Percentiles rank a stretch among this genome's conserved stretches.
These are phyloP conservation scores for Russula abietina DNA, from an alignment of 768 basidiomycete species.

Conservation along the genomic window DNA sequence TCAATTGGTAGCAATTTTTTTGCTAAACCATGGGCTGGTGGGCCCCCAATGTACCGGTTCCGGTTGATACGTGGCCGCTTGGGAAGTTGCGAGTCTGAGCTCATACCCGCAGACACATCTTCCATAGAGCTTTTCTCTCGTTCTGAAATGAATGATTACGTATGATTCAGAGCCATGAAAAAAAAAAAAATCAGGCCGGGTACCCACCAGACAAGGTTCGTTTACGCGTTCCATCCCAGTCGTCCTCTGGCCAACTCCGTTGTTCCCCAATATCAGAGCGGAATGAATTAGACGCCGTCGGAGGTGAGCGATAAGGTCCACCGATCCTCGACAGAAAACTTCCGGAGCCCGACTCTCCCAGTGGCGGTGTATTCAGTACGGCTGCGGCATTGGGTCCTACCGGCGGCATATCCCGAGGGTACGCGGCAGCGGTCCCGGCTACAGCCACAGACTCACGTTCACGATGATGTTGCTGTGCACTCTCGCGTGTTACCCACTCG, in stretches of 20 bases:
- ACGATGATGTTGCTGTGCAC: slow-evolving; percentile 16
- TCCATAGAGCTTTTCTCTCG: slow-evolving; percentile 53
- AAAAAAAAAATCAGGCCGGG: background rate
- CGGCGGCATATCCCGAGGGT: slow-evolving; percentile 12
- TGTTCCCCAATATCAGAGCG: slow-evolving; percentile 18
- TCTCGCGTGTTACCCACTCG: slow-evolving; percentile 21
- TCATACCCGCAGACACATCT: slow-evolving; percentile 31
- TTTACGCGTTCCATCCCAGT: slow-evolving; percentile 59
- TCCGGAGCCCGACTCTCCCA: slow-evolving; percentile 16
- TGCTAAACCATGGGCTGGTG: slow-evolving; percentile 41
- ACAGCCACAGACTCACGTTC: slow-evolving; percentile 8
- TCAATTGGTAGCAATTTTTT: slow-evolving; percentile 59
- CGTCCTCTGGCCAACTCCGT: slow-evolving; percentile 44
- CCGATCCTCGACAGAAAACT: slow-evolving; percentile 55
- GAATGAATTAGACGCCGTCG: slow-evolving; percentile 27
- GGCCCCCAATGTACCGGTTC: slow-evolving; percentile 39
- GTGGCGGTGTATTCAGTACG: slow-evolving; percentile 1
- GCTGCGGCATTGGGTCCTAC: background rate
- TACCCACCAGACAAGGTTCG: slow-evolving; percentile 57
- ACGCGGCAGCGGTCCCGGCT: background rate
- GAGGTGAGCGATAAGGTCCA: slow-evolving; percentile 45
- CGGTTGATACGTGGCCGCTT: slow-evolving; percentile 60
- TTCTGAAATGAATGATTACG: slow-evolving; percentile 36
- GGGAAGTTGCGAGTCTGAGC: slow-evolving; percentile 41
- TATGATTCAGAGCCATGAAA: background rate